Base-by-base conservation (phyloP, 2,329 filamentous ascomycete genomes). In the Neonectria ditissima region DNA sequence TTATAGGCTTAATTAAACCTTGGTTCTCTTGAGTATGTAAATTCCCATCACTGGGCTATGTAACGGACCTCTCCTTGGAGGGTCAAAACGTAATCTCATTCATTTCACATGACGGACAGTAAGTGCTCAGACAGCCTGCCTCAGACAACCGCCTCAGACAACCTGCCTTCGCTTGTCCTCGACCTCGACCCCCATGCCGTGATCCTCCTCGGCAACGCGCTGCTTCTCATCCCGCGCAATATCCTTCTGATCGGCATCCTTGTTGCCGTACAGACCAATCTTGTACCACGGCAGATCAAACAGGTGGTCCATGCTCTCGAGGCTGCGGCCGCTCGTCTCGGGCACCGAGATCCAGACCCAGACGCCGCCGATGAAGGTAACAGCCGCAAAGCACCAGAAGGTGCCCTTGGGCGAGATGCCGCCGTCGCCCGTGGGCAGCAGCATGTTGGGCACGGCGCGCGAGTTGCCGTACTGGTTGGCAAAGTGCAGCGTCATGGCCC, bases 401-500 rank as follows among this genome's bases (percentile, higher is more conserved):
- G 92, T 94, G 0, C 92, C 92, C 63, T 84, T 87, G 39, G 84
- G 82, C 13, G 77, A 81, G 64, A 88, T 84, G 1, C 86, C 86
- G 2, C 84, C 84, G 1, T 80, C 34, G 0, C 64, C 18, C 0
- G 65, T 59, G 9, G 79, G 67, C 1, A 94, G 82, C 47, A 94
- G 86, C 91, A 94, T 92, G 68, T 88, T 87, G 1, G 91, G 92
- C 0, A 93, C 89, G 0, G 92, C 91, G 37, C 92, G 89, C 1
- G 88, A 85, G 80, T 92, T 93, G 26, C 91, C 92, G 74, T 92
- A 94, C 77, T 93, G 91, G 77, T 92, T 92, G 63, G 86, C 89
- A 74, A 94, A 94, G 77, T 94, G 91, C 63, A 93, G 85, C 0
- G 88, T 91, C 92, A 94, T 94, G 50, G 90, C 88, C 73, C 91